Evolutionary conservation across 768 basidiomycete genomes (phyloP), one percentile per base, ranked within the genome.

Genomic region (Cyclocybe cylindracea): DNA sequence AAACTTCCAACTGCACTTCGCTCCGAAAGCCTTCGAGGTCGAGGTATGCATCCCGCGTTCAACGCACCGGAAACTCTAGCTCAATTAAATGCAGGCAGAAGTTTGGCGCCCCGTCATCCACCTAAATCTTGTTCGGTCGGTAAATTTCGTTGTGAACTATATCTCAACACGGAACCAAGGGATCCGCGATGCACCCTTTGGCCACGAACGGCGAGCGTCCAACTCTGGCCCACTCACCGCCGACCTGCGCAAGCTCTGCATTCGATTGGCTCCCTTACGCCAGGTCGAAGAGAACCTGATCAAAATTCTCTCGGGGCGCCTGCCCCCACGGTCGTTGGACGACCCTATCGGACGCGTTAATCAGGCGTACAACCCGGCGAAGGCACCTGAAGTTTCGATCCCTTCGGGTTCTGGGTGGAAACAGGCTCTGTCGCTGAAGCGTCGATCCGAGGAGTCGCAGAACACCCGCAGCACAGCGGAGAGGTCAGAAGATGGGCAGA

Each of bases 81-180:
- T 38, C 16, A 42, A 39, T 44, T 6, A 38, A 10, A 31, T 42
- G 11, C 46, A 79, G 71, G 70, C 76, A 5, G 77, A 76, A 41
- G 69, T 79, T 38, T 87, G 86, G 86, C 75, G 83, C 37, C 79
- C 84, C 2, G 79, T 86, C 53, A 83, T 87, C 50, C 79, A 85
- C 62, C 78, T 86, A 61, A 86, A 87, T 64, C 80, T 87, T 56
- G 77, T 86, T 55, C 81, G 82, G 45, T 75, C 72, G 11, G 62
- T 72, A 54, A 74, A 82, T 52, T 70, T 73, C 59, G 69, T 72
- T 31, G 58, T 73, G 40, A 66, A 65, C 55, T 59, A 70, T 49
- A 63, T 71, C 38, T 56, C 58, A 32, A 57, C 62, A 36, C 59
- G 57, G 34, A 54, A 41, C 46, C 53, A 49, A 24, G 40, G 47